Evolutionary conservation across 2,329 filamentous ascomycete genomes (phyloP), one percentile per base, ranked within the genome.

Genomic region (Seiridium unicorne): DNA sequence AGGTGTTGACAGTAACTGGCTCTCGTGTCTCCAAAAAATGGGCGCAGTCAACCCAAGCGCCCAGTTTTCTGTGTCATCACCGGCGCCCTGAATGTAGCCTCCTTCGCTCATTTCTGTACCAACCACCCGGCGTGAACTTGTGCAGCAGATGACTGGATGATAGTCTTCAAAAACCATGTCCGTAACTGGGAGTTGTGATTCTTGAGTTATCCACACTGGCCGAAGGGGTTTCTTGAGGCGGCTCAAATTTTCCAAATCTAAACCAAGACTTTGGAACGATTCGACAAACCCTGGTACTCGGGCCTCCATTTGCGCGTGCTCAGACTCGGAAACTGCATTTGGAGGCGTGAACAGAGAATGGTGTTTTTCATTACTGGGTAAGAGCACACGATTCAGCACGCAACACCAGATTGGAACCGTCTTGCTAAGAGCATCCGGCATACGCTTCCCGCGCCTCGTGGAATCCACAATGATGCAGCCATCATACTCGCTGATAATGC

Each of bases 61-160:
- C 95, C 95, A 99, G 66, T 91, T 92, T 79, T 99, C 95, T 10
- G 90, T 92, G 72, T 99, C 95, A 73, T 99, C 95, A 2, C 90
- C 95, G 0, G 94, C 94, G 55, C 95, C 95, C 75, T 98, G 95
- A 61, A 99, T 89, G 70, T 99, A 99, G 5, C 88, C 88, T 3
- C 84, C 85, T 62, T 89, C 87, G 35, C 85, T 85, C 66, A 85
- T 80, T 71, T 94, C 91, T 3, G 84, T 86, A 10, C 87, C 89
- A 1, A 77, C 77, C 1, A 93, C 87, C 13, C 89, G 83, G 38
- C 88, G 84, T 1, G 92, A 97, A 10, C 92, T 90, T 1, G 93
- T 97, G 71, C 92, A 95, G 69, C 95, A 91, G 31, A 98, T 84
- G 3, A 98, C 78, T 0, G 91, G 87, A 66, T 90, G 82, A 69